Evolutionary conservation across 176 grass and related monocot genomes (phyloP).

Genomic region (Elymus sibiricus): DNA sequence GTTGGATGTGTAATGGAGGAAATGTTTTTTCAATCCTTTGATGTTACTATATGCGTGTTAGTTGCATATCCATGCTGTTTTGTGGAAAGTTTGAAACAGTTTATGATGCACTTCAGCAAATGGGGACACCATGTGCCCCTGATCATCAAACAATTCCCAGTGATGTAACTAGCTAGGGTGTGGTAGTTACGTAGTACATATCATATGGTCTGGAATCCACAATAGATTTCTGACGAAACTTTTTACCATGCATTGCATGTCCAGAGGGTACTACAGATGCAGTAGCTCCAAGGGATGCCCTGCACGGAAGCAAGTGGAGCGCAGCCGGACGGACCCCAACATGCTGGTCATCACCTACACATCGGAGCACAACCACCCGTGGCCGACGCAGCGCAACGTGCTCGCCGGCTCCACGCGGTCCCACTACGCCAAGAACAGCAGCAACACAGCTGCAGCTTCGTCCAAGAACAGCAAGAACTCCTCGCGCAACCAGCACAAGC

Average conservation of each 20-base stretch:
- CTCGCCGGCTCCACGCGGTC: slow-evolving; percentile 85
- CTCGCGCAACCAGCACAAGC: slow-evolving; percentile 1
- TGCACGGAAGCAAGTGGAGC: slow-evolving; percentile 97
- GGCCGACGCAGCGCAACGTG: slow-evolving; percentile 95
- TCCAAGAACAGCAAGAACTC: slow-evolving; percentile 52
- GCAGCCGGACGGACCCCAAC: slow-evolving; percentile 85
- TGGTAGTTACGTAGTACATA: background rate
- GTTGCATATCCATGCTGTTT: background rate
- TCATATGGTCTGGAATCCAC: background rate
- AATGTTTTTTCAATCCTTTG: background rate
- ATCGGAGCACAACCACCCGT: slow-evolving; percentile 98
- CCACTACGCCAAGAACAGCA: slow-evolving; percentile 59
- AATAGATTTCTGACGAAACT: background rate
- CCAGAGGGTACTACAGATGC: slow-evolving; percentile 96
- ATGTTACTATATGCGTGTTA: background rate
- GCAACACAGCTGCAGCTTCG: slow-evolving; percentile 25
- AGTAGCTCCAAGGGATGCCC: slow-evolving; percentile 98
- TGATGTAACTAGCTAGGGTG: background rate
- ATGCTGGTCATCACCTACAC: slow-evolving; percentile 98
- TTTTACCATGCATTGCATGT: background rate
- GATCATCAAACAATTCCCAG: background rate
- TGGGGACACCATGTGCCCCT: background rate
- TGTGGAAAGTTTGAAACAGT: background rate
- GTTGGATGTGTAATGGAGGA: background rate
- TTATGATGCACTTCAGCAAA: background rate